Evolutionary conservation across 202 grass and related monocot species (phyloP).

Genomic region (Setaria italica): DNA sequence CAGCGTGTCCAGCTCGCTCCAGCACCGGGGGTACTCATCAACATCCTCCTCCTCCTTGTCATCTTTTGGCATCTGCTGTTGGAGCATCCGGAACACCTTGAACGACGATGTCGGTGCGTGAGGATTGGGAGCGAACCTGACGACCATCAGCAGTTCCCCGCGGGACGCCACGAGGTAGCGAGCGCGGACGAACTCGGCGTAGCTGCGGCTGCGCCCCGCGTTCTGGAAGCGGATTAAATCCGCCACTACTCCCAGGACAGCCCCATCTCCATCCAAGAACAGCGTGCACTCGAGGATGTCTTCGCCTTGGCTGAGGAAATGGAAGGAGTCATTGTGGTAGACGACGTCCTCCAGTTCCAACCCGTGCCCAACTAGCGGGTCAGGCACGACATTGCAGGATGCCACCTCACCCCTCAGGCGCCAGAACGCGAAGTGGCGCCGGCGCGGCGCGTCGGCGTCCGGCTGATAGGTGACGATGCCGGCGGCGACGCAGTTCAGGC

Average conservation of each 20-base stretch:
- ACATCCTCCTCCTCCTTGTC: background rate
- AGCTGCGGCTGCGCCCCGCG: background rate
- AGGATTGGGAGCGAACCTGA: background rate
- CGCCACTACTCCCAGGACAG: background rate
- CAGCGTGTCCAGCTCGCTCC: background rate
- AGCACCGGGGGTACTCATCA: background rate
- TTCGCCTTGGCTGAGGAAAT: background rate
- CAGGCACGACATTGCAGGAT: background rate
- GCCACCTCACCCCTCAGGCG: background rate
- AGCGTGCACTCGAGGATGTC: background rate
- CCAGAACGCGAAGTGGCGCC: background rate
- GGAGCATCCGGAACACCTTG: background rate
- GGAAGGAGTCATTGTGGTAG: background rate
- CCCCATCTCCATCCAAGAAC: background rate
- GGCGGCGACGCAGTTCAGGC: background rate
- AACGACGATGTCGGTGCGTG: background rate
- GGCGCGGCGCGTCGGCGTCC: background rate
- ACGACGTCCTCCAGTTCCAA: background rate
- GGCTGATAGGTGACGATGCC: background rate
- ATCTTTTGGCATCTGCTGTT: background rate
- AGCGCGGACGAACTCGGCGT: background rate
- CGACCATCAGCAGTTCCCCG: constrained; percentile 14
- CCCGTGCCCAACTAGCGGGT: background rate
- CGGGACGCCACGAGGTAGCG: constrained; percentile 25
- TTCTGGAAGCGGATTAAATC: background rate